Base-by-base conservation (phyloP, 768 basidiomycete genomes). In the Rhodotorula kratochvilovae region DNA sequence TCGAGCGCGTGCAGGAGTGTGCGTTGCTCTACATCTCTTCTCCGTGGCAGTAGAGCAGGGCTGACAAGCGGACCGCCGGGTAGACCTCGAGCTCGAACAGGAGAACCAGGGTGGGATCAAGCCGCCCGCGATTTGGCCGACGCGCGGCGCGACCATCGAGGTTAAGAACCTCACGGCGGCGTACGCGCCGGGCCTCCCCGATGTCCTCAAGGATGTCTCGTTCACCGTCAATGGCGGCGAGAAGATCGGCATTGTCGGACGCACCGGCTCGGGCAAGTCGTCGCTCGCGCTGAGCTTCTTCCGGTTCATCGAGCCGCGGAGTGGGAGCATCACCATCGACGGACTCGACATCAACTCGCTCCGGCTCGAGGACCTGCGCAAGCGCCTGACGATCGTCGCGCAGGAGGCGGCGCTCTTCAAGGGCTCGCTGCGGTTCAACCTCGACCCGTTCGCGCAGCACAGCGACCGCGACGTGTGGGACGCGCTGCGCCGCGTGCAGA, bases 331-430 rank as follows among this genome's bases (percentile, higher is more conserved):
- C 64, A 66, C 71, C 27, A 82, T 83, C 62, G 82, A 82, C 63
- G 82, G 82, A 1, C 60, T 81, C 46, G 79, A 83, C 69, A 82
- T 83, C 53, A 70, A 78, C 36, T 78, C 77, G 56, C 69, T 83
- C 58, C 75, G 73, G 36, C 70, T 82, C 27, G 65, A 71, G 8
- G 77, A 93, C 78, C 83, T 96, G 48, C 85, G 92, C 33, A 87
- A 86, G 66, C 85, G 84, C 53, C 81, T 92, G 64, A 92, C 90
- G 61, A 81, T 83, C 71, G 82, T 83, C 43, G 81, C 82, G 1
- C 81, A 83, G 66, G 89, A 90, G 63, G 88, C 89, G 2, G 86
- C 87, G 0, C 81, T 91, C 7, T 90, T 90, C 77, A 83, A 86
- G 12, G 90, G 90, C 0, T 88, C 88, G 0, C 84, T 91, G 6